Conservation (phyloP, 202 grass and related monocot species). For the Brachypodium distachyon region DNA sequence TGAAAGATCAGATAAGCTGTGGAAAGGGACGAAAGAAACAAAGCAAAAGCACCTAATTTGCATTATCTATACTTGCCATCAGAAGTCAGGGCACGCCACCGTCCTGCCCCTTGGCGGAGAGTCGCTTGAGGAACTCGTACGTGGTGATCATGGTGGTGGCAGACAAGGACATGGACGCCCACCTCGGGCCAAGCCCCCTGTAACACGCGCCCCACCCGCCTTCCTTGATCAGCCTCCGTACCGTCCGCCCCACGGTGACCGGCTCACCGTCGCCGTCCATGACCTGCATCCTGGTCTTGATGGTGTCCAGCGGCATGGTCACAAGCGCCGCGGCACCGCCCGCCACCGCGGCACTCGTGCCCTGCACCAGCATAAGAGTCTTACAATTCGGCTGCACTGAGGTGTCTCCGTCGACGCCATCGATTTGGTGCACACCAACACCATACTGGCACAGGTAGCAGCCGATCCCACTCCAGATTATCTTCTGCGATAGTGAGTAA, state of each 20-base stretch:
- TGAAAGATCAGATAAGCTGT: slow-evolving; percentile 31
- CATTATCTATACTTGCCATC: slow-evolving; percentile 38
- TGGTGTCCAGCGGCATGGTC: slow-evolving; percentile 96
- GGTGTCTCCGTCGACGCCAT: slow-evolving; percentile 27
- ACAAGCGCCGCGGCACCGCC: slow-evolving; percentile 59
- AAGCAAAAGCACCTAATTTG: slow-evolving; percentile 31
- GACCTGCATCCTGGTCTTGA: slow-evolving; percentile 97
- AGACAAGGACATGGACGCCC: slow-evolving; percentile 90
- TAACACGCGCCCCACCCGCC: slow-evolving; percentile 83
- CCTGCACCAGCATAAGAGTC: slow-evolving; percentile 78
- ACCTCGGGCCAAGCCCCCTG: slow-evolving; percentile 80
- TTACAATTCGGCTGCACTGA: slow-evolving; percentile 49
- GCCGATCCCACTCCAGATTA: slow-evolving; percentile 70
- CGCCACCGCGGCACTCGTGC: slow-evolving; percentile 59
- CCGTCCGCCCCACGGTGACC: slow-evolving; percentile 46
- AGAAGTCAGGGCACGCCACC: slow-evolving; percentile 20
- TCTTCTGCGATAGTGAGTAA: slow-evolving; percentile 73
- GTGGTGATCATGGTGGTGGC: slow-evolving; percentile 94
- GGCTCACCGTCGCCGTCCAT: slow-evolving; percentile 56
- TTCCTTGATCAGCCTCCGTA: slow-evolving; percentile 63
- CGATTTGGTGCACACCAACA: slow-evolving; percentile 49
- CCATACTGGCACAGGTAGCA: slow-evolving; percentile 62
- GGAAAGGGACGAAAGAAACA: slow-evolving; percentile 28
- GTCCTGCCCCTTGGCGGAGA: slow-evolving; percentile 63
- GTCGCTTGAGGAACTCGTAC: slow-evolving; percentile 90